Evolutionary conservation across 2,329 filamentous ascomycete genomes (phyloP), one percentile per base, ranked within the genome.

Genomic region (Byssochlamys sp.): DNA sequence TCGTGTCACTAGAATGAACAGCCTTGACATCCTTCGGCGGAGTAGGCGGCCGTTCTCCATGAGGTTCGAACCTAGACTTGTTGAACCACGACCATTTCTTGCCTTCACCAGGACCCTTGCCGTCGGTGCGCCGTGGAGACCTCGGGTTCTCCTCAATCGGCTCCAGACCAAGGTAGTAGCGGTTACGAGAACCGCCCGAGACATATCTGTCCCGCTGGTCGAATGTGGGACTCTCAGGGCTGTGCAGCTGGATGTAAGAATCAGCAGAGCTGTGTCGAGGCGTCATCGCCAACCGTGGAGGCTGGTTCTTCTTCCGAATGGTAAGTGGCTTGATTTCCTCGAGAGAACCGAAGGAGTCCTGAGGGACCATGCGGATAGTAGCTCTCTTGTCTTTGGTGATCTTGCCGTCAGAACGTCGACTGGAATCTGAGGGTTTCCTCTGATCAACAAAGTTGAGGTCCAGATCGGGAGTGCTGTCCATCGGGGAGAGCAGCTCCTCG

Each of bases 301-400:
- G 63, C 12, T 67, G 59, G 31, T 65, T 71, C 56, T 62, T 72
- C 71, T 84, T 84, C 53, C 80, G 77, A 49, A 85, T 80, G 53
- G 78, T 81, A 52, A 85, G 71, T 1, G 82, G 80, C 45, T 78
- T 80, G 6, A 82, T 66, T 14, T 70, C 71, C 29, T 69, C 68
- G 27, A 76, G 72, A 4, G 74, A 75, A 3, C 71, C 75, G 9
- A 77, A 66, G 3, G 80, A 78, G 35, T 79, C 80, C 9, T 78
- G 75, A 28, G 80, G 76, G 2, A 86, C 82, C 61, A 85, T 72
- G 11, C 84, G 77, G 50, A 86, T 82, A 0, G 82, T 85, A 29
- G 74, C 70, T 57, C 66, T 73, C 10, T 63, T 64, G 55, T 73
- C 65, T 48, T 55, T 59, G 49, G 59, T 61, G 55, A 2, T 28